phyloP scores from a whole-genome alignment of 2,329 filamentous ascomycete species.

The Colletotrichum gigasporum region DNA sequence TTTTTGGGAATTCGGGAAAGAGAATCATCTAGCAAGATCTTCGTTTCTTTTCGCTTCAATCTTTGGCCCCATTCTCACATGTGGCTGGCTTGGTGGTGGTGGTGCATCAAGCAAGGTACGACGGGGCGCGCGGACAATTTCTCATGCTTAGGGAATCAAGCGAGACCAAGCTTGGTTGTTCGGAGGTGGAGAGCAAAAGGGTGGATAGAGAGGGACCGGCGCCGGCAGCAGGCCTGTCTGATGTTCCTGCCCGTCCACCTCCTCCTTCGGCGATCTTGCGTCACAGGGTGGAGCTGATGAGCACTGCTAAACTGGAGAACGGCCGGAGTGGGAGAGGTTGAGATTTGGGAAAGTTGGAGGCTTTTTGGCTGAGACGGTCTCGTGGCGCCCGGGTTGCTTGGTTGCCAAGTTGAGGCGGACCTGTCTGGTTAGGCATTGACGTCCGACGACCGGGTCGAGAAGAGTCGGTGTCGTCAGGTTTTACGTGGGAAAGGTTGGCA shows the following conservation, averaged over 20 bases:
- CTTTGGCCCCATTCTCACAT: no score
- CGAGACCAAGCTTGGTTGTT: not conserved
- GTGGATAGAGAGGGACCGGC: not conserved
- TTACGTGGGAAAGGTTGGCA: not conserved
- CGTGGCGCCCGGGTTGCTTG: no score
- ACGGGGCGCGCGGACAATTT: no score
- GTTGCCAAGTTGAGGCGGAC: no score
- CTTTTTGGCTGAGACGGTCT: no score
- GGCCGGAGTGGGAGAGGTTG: not conserved
- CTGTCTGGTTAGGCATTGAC: not conserved
- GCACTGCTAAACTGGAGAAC: not conserved
- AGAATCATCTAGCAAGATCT: no score
- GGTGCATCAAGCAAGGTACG: no score
- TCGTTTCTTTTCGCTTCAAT: no score
- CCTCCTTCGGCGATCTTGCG: conserved; percentile 10
- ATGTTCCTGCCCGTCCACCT: not conserved
- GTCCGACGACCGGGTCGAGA: conserved; percentile 6
- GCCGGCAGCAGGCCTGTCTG: no score
- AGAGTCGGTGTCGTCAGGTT: conserved; percentile 10
- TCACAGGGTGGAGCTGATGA: conserved; percentile 5
- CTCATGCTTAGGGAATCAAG: no score
- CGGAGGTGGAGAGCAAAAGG: not conserved
- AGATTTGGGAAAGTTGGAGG: no score
- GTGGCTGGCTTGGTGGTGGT: not conserved
- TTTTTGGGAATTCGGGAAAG: no score